Evolutionary conservation across 208 protist species (phyloP), one percentile per base, ranked within the genome.

Genomic region (Phytomonas sp.): DNA sequence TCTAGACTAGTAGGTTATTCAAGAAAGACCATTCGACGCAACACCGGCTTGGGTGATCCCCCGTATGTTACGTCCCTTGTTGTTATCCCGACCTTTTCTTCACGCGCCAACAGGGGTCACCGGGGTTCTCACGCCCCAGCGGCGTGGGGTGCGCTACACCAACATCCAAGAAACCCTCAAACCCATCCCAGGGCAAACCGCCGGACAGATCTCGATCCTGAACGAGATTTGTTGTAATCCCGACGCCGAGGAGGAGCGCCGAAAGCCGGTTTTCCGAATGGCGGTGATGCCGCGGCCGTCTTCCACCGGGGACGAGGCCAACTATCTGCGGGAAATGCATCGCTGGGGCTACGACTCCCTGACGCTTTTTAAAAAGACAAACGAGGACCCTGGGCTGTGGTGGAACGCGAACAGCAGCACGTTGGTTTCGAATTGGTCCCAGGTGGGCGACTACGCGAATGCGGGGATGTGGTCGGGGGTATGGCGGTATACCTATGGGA

Each of bases 381-480:
- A 95, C 80, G 90, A 95, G 75, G 87, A 93, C 69, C 81, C 87
- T 19, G 90, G 90, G 1, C 86, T 86, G 79, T 95, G 88, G 88
- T 93, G 88, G 88, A 92, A 93, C 62, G 90, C 90, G 0, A 95
- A 95, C 79, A 81, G 76, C 65, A 93, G 85, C 80, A 93, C 86
- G 37, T 79, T 93, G 26, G 84, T 82, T 0, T 91, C 87, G 0
- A 93, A 92, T 77, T 95, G 87, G 86, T 80, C 84, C 45, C 87
- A 93, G 82, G 82, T 95, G n/a, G 90, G 90, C 29, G 87, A 95
- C 74, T 89, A 91, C 74, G 90, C 87, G 52, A 92, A 89, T 70
- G 90, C 88, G 5, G 88, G 87, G 30, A 92, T 95, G 88, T 95
- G 90, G 90, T 93, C 86, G 3, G 86, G 86, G 56, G 88, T 95